Base-by-base conservation (phyloP, 2,329 filamentous ascomycete species). In the Venturia nashicola region DNA sequence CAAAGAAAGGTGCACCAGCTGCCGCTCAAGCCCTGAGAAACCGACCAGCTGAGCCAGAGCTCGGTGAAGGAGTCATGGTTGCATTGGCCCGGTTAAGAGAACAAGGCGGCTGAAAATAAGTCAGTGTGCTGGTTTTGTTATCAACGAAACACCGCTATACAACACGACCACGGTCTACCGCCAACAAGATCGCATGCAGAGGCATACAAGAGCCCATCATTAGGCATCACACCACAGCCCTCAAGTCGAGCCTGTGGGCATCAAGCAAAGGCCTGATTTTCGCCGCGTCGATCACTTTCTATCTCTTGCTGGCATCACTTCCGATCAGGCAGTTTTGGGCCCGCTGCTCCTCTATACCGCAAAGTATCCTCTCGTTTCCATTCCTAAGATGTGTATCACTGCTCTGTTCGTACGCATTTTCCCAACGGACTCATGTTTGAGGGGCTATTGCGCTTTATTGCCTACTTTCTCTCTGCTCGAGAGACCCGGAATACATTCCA, bases 21-120 rank as follows among this genome's bases (percentile, higher is more conserved):
- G 39, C 51, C 23, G 20, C 61, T 12, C 42, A 46, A 39, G 51
- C 64, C n/a, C 27, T 20, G 27, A 55, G 43, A 20, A 62, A 61
- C n/a, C 76, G 67, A 20, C 34, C 34, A 43, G 69, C 70, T 34
- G 70, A 65, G 55, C 61, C 70, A 57, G 73, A 78, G n/a, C 69
- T 85, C 66, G 81, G 77, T 67, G 82, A 84, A 60, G 83, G 83
- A 11, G 79, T 86, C 61, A 79, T 81, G 75, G 81, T 82, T 39
- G 84, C 83, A 5, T 70, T 86, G 61, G 80, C 78, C 59, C 85
- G 80, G 68, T 71, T 86, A 60, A 75, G 84, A 65, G 51, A 66
- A 43, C 55, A 66, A 43, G 59, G 65, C 27, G 51, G 51, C 27
- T 57, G 51, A 57, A 57, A 32, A 36, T 23, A 3, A 27, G 20